A percentile compares a stretch with the other conserved stretches of the same genome.
Conservation (phyloP, 441 rosid genomes). For the Capsella rubella region DNA sequence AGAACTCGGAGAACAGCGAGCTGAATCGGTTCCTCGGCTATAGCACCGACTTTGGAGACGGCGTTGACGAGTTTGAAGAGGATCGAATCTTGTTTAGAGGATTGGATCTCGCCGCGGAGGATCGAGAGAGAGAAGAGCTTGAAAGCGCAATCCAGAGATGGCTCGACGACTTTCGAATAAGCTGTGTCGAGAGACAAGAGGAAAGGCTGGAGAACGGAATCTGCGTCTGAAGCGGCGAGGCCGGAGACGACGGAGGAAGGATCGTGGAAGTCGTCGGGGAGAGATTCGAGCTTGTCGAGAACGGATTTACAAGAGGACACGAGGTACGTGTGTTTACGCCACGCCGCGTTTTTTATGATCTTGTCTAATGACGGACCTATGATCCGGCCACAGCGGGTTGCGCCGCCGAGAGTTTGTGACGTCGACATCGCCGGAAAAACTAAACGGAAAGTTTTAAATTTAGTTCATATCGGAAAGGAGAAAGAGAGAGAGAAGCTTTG, state of each 20-base stretch:
- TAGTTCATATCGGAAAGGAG: constrained; percentile 7
- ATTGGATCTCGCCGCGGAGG: constrained; percentile 67
- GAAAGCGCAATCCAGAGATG: constrained; percentile 81
- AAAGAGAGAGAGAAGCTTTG: constrained; percentile 20
- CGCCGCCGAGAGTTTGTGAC: constrained; percentile 80
- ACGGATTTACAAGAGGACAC: constrained; percentile 88
- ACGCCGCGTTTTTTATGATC: constrained; percentile 93
- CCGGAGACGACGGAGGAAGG: constrained; percentile 61
- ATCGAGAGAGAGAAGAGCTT: constrained; percentile 78
- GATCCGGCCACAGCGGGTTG: constrained; percentile 79
- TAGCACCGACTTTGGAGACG: constrained; percentile 65
- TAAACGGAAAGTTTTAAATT: background rate
- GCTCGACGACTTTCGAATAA: constrained; percentile 78
- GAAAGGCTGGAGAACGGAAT: constrained; percentile 68
- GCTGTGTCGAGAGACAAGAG: constrained; percentile 75
- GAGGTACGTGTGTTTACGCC: constrained; percentile 91
- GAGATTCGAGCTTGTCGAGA: constrained; percentile 77
- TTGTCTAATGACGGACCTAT: constrained; percentile 80
- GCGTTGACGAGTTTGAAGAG: constrained; percentile 56
- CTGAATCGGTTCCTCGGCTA: constrained; percentile 80
- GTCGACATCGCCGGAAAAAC: constrained; percentile 54
- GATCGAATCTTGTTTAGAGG: constrained; percentile 32
- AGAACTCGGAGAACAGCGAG: constrained; percentile 76
- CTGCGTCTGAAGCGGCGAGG: constrained; percentile 66
- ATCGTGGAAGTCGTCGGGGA: constrained; percentile 56